Percentiles rank a stretch among this genome's conserved stretches.
Conservation (phyloP, 805 yeast genomes). For the Candida ulmi region DNA sequence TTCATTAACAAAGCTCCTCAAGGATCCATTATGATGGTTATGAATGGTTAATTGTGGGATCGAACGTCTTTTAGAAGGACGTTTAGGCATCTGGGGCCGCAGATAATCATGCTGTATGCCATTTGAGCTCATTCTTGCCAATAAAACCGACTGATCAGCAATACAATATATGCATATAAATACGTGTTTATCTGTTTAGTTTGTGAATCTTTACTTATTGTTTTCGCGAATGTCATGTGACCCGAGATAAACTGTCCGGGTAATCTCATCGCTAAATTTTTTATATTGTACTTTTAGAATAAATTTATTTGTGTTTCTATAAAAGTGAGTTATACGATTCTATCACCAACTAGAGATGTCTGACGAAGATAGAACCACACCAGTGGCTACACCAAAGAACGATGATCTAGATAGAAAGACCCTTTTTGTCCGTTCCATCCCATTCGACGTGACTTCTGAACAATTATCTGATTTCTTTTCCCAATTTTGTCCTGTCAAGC, state of each 20-base stretch:
- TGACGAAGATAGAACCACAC: constrained; percentile 4
- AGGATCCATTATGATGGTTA: constrained; percentile 6
- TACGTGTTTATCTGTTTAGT: too few relatives aligned
- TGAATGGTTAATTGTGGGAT: constrained; percentile 1
- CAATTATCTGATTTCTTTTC: constrained; percentile 82
- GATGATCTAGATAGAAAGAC: constrained; percentile 42
- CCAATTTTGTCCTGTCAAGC: constrained; percentile 90
- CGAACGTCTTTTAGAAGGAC: constrained; percentile 18
- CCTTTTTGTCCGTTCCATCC: constrained; percentile 82
- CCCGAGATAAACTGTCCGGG: constrained; percentile 1
- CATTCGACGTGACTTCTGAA: constrained; percentile 74
- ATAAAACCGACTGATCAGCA: too few relatives aligned
- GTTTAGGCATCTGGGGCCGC: constrained; percentile 11
- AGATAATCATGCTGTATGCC: neutral
- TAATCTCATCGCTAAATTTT: constrained; percentile 12
- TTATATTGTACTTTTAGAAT: neutral
- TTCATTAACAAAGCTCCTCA: constrained; percentile 8
- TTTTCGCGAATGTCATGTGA: neutral
- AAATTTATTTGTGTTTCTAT: too few relatives aligned
- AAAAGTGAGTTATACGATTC: too few relatives aligned
- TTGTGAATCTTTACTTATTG: too few relatives aligned
- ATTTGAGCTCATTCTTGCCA: neutral
- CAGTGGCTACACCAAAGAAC: constrained; percentile 6
- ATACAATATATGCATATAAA: too few relatives aligned
- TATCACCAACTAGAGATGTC: neutral